Conservation (phyloP, 2,329 filamentous ascomycete genomes). For the Penicillium sp. region DNA sequence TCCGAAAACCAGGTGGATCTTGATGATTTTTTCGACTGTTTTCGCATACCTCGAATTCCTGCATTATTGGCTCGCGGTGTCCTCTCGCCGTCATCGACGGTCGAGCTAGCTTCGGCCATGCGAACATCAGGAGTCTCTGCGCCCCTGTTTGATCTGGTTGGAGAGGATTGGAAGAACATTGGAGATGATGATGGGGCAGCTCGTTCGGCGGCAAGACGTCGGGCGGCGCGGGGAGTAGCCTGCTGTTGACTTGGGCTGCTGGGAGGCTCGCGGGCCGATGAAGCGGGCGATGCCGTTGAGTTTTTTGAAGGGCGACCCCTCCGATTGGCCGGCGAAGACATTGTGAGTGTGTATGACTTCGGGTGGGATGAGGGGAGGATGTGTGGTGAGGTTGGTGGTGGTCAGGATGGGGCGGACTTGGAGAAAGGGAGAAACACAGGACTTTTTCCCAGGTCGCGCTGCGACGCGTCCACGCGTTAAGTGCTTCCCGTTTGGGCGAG, state of each 20-base stretch:
- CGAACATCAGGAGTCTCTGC: slow-evolving; percentile 45
- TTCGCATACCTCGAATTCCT: slow-evolving; percentile 43
- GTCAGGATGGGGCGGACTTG: slow-evolving; percentile 20
- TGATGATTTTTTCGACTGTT: background rate
- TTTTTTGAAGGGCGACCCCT: slow-evolving; percentile 46
- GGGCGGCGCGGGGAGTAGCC: slow-evolving; percentile 52
- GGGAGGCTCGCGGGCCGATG: slow-evolving; percentile 36
- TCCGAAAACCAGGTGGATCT: background rate
- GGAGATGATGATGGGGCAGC: slow-evolving; percentile 72
- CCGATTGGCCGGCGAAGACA: slow-evolving; percentile 50
- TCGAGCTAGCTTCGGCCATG: slow-evolving; percentile 54
- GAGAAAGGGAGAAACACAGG: slow-evolving; percentile 31
- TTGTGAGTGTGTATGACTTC: slow-evolving; percentile 28
- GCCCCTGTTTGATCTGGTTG: slow-evolving; percentile 50
- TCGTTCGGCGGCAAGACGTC: slow-evolving; percentile 44
- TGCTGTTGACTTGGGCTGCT: slow-evolving; percentile 40
- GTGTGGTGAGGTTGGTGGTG: slow-evolving; percentile 20
- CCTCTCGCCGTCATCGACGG: slow-evolving; percentile 48
- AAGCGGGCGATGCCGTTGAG: slow-evolving; percentile 45
- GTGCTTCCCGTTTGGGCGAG: slow-evolving; percentile 31
- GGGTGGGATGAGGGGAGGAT: slow-evolving; percentile 6
- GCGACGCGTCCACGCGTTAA: slow-evolving; percentile 38
- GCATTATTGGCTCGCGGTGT: slow-evolving; percentile 47
- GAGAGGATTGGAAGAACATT: slow-evolving; percentile 73
- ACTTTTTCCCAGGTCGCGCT: slow-evolving; percentile 29